These are phyloP conservation scores for Solanum hybrid DNA, from an alignment of 305 asterid species.

Conservation along the genomic window DNA sequence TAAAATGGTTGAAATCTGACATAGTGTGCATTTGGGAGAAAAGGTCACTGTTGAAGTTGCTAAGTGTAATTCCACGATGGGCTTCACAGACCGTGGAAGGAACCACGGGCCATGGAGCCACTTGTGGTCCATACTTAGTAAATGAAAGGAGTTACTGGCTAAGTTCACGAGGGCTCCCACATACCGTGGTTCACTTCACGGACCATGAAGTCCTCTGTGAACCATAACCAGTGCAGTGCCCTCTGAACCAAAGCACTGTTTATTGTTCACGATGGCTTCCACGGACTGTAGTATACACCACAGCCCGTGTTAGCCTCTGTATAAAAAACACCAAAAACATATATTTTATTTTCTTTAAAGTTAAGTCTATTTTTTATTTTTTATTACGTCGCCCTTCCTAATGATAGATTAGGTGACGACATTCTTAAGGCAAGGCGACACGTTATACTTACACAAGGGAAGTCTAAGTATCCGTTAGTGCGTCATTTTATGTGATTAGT, in stretches of 20 bases:
- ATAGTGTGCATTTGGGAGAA: not conserved
- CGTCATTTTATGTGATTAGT: not conserved
- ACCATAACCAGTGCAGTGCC: no score
- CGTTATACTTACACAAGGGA: no score
- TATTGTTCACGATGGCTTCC: no score
- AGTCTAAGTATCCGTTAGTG: not conserved
- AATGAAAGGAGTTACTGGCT: not conserved
- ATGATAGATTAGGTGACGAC: not conserved
- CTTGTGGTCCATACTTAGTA: not conserved
- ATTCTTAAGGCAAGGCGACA: not conserved
- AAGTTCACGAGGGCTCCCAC: not conserved
- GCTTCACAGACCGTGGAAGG: no score
- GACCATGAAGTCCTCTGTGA: no score
- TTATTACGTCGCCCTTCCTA: not conserved
- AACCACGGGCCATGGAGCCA: no score
- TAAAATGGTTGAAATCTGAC: not conserved
- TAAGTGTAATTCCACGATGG: not conserved
- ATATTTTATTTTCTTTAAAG: not conserved
- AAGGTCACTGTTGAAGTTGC: not conserved
- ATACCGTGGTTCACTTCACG: not conserved
- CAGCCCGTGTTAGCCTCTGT: not conserved
- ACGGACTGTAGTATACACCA: not conserved
- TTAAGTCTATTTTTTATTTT: no score
- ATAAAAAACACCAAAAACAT: no score
- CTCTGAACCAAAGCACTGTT: no score